Percentiles rank a stretch among this genome's conserved stretches.
Conservation (phyloP, 164 flowering plant genomes). For the Santalum album region DNA sequence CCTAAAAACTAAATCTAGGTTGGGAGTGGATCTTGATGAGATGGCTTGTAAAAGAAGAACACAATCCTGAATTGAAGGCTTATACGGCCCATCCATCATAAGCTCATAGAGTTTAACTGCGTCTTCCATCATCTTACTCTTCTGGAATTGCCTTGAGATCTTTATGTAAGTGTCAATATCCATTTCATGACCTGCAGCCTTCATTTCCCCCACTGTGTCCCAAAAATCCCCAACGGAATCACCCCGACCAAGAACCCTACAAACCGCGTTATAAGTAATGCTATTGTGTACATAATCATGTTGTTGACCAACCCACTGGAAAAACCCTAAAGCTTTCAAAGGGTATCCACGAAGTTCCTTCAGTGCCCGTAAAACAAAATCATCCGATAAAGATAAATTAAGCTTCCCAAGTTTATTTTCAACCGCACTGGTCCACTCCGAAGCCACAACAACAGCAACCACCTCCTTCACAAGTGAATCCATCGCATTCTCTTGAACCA, state of each 20-base stretch:
- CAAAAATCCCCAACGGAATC: constrained; percentile 67
- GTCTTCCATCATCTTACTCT: constrained; percentile 59
- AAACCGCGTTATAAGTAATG: constrained; percentile 63
- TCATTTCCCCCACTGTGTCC: constrained; percentile 64
- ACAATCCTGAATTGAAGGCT: constrained; percentile 56
- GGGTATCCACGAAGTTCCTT: constrained; percentile 47
- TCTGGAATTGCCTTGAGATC: constrained; percentile 60
- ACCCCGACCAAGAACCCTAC: constrained; percentile 49
- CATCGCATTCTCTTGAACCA: constrained; percentile 36
- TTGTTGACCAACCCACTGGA: constrained; percentile 39
- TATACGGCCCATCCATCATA: constrained; percentile 86
- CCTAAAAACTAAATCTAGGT: constrained; percentile 54
- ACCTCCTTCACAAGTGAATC: constrained; percentile 29
- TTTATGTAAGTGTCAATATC: constrained; percentile 78
- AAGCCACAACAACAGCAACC: constrained; percentile 24
- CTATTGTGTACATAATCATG: constrained; percentile 43
- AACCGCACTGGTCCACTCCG: constrained; percentile 47
- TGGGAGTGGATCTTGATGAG: constrained; percentile 23
- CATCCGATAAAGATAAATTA: constrained; percentile 34
- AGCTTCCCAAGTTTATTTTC: constrained; percentile 41
- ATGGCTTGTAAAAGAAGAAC: constrained; percentile 40
- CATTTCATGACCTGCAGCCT: constrained; percentile 48
- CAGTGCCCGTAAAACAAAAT: constrained; percentile 45
- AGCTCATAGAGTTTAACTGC: constrained; percentile 77
- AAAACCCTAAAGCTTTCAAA: constrained; percentile 52